A percentile compares a stretch with the other conserved stretches of the same genome.
Conservation (phyloP, 176 grass and related monocot species). For the Avena insularis region DNA sequence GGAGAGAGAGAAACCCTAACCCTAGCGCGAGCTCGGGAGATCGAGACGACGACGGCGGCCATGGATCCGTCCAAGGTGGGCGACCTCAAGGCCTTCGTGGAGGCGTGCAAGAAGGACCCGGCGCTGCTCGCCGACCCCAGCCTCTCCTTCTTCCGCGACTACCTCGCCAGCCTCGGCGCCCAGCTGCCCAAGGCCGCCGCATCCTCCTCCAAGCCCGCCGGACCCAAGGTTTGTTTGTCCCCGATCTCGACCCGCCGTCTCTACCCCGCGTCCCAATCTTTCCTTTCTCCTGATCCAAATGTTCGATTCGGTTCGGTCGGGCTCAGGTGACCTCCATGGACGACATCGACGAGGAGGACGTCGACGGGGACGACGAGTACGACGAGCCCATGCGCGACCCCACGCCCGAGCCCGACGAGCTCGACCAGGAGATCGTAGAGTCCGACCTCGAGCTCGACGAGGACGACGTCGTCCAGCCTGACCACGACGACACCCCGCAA, state of each 20-base stretch:
- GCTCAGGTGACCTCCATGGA: constrained; percentile 62
- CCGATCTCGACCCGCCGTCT: background rate
- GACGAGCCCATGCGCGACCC: constrained; percentile 51
- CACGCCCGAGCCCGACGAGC: constrained; percentile 79
- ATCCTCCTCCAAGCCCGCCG: constrained; percentile 3
- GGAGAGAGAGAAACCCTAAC: background rate
- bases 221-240: background rate
- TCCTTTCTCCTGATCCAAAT: background rate
- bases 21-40: background rate
- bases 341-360: constrained; percentile 59
- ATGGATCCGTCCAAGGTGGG: background rate
- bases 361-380: constrained; percentile 47
- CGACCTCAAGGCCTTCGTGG: constrained; percentile 54
- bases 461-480: constrained; percentile 80
- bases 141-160: constrained; percentile 93
- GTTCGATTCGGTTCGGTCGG: background rate
- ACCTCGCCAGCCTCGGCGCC: constrained; percentile 77
- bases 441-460: constrained; percentile 91
- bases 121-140: constrained; percentile 71
- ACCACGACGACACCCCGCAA: constrained; percentile 86
- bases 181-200: constrained; percentile 61
- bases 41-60: background rate
- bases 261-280: background rate
- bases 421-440: constrained; percentile 89
- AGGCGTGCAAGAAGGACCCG: constrained; percentile 78